These are phyloP conservation scores for Hordeum marinum DNA, from an alignment of 176 grass and related monocot genomes.

Conservation along the genomic window DNA sequence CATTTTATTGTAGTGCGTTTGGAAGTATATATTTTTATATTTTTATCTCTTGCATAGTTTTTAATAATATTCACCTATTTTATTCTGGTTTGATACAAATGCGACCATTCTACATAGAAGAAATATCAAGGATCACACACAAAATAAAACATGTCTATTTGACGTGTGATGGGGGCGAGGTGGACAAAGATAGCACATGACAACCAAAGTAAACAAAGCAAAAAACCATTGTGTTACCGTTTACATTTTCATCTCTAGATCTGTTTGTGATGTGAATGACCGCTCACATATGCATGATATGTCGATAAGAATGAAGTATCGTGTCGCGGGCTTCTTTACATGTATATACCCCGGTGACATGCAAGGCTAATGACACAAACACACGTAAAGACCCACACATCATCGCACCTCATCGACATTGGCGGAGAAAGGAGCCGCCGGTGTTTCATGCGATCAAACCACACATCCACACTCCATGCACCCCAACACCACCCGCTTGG, in stretches of 20 bases:
- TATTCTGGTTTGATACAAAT: neutral
- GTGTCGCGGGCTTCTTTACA: neutral
- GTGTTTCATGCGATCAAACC: too few species aligned
- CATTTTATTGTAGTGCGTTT: too few species aligned
- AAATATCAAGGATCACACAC: neutral
- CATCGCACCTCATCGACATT: too few species aligned
- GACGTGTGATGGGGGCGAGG: neutral
- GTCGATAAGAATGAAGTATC: neutral
- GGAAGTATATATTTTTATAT: too few species aligned
- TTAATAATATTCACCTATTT: neutral
- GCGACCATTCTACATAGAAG: neutral
- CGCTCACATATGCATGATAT: too few species aligned
- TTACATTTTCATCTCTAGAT: too few species aligned
- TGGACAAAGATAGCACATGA: neutral
- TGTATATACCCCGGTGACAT: neutral
- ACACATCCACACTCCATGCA: too few species aligned
- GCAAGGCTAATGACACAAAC: fast-evolving
- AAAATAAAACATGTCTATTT: neutral
- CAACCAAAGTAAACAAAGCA: neutral
- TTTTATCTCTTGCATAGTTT: neutral
- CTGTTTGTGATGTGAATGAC: too few species aligned
- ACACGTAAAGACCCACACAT: neutral
- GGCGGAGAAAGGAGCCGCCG: too few species aligned
- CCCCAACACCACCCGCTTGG: too few species aligned
- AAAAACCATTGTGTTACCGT: neutral